Conservation (phyloP, 2,329 filamentous ascomycete species). For the Ophiocordyceps robertsii region DNA sequence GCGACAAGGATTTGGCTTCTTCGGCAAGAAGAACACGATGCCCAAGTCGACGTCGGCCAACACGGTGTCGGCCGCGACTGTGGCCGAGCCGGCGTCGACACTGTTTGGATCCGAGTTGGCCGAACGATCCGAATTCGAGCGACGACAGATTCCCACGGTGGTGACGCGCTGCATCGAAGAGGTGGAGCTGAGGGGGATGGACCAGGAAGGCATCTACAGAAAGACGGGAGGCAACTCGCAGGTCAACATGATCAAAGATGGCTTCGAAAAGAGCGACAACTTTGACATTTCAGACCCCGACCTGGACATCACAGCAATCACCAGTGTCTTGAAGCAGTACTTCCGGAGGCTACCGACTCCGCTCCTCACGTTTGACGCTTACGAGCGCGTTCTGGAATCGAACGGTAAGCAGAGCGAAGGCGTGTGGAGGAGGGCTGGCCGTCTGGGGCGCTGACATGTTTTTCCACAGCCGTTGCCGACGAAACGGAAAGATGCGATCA, state of each 20-base stretch:
- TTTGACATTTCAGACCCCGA: conserved; percentile 89
- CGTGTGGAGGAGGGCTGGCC: background rate
- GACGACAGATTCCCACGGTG: conserved; percentile 76
- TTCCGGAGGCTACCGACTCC: conserved; percentile 87
- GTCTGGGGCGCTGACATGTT: background rate
- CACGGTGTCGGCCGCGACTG: conserved; percentile 25
- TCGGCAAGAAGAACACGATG: conserved; percentile 42
- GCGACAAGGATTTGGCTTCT: conserved; percentile 59
- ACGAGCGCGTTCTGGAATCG: conserved; percentile 77
- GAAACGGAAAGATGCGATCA: conserved; percentile 55
- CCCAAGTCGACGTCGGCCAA: conserved; percentile 36
- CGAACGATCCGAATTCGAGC: conserved; percentile 77
- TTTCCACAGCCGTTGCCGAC: conserved; percentile 43
- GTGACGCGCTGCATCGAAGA: conserved; percentile 93
- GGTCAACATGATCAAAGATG: conserved; percentile 79
- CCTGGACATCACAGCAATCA: conserved; percentile 91
- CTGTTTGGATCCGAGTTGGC: conserved; percentile 85
- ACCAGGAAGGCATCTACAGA: conserved; percentile 92
- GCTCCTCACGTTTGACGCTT: conserved; percentile 82
- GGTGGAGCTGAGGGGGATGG: conserved; percentile 92
- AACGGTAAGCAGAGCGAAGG: conserved; percentile 39
- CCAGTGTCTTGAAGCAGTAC: conserved; percentile 92
- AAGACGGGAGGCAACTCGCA: conserved; percentile 91
- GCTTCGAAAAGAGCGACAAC: conserved; percentile 76
- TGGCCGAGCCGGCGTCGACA: conserved; percentile 39